phyloP scores from a whole-genome alignment of 129 eudicot species.

The Flaveria brownii region DNA sequence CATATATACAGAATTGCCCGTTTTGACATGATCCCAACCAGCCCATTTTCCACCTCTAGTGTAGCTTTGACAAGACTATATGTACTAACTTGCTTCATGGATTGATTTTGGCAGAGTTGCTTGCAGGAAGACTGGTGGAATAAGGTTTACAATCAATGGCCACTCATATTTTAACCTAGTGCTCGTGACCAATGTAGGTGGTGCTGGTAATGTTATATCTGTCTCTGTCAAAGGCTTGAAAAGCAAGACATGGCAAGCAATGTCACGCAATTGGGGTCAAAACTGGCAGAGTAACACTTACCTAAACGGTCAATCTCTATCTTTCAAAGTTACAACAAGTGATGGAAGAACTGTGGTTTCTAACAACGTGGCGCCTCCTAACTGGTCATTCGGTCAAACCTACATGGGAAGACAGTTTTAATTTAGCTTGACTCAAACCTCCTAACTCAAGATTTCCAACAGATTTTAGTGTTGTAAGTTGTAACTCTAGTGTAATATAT shows the following conservation, averaged over 20 bases:
- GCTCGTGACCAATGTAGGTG: slow-evolving; percentile 57
- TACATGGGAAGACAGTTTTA: slow-evolving; percentile 48
- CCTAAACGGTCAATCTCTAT: slow-evolving; percentile 55
- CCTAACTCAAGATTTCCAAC: slow-evolving; percentile 21
- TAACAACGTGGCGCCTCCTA: slow-evolving; percentile 46
- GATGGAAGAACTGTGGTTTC: slow-evolving; percentile 49
- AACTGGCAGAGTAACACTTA: slow-evolving; percentile 62
- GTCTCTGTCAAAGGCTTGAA: slow-evolving; percentile 54
- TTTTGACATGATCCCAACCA: neutral
- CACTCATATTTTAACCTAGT: slow-evolving; percentile 65
- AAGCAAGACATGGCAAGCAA: slow-evolving; percentile 41
- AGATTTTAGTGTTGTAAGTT: slow-evolving; percentile 19
- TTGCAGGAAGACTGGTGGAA: slow-evolving; percentile 55
- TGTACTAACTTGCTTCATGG: slow-evolving; percentile 4
- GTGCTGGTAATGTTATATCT: slow-evolving; percentile 48
- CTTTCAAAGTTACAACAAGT: slow-evolving; percentile 61
- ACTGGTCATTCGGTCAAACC: slow-evolving; percentile 68
- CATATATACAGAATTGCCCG: neutral
- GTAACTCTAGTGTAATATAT: slow-evolving; percentile 12
- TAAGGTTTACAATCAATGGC: slow-evolving; percentile 65
- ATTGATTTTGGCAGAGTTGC: slow-evolving; percentile 43
- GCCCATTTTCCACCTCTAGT: neutral
- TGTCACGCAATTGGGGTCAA: slow-evolving; percentile 72
- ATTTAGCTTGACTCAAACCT: slow-evolving; percentile 11
- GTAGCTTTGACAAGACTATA: neutral